Evolutionary conservation across 2,329 filamentous ascomycete genomes (phyloP).

Genomic region (Trichoderma sp.): DNA sequence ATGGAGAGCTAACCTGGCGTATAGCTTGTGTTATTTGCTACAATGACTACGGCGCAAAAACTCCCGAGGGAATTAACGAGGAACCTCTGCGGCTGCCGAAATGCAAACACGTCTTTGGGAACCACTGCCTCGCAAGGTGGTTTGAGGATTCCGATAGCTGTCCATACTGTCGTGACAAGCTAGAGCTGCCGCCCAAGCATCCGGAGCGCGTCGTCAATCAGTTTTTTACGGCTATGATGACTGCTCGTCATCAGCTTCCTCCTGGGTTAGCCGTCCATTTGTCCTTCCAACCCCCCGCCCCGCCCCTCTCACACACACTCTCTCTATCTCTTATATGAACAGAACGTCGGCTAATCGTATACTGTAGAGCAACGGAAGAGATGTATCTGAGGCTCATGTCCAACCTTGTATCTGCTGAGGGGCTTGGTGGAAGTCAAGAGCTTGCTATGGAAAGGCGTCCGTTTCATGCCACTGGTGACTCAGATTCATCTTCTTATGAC

Average conservation of each 20-base stretch:
- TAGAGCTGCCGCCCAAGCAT: slow-evolving; percentile 48
- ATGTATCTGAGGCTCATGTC: slow-evolving; percentile 22
- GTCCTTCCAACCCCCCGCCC: not conserved
- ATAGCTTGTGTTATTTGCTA: slow-evolving; percentile 63
- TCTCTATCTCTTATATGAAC: not conserved
- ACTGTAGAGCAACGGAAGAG: slow-evolving; percentile 23
- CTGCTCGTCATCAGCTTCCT: slow-evolving; percentile 27
- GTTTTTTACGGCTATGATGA: slow-evolving; percentile 34
- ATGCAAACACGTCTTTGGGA: slow-evolving; percentile 63
- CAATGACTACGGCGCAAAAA: slow-evolving; percentile 56
- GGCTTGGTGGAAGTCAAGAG: slow-evolving; percentile 19
- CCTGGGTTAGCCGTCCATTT: slow-evolving; percentile 22
- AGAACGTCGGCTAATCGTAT: not conserved
- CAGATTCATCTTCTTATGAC: not conserved
- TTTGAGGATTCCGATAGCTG: slow-evolving; percentile 61
- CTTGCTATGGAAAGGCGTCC: slow-evolving; percentile 28
- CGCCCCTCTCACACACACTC: too few relatives aligned
- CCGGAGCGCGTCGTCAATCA: slow-evolving; percentile 23
- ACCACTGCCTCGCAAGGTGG: slow-evolving; percentile 65
- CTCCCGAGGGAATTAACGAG: slow-evolving; percentile 58
- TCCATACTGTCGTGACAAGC: slow-evolving; percentile 61
- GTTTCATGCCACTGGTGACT: slow-evolving; percentile 24
- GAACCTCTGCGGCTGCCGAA: slow-evolving; percentile 56
- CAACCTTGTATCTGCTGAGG: slow-evolving; percentile 19
- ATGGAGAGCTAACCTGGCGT: slow-evolving; percentile 18